Conservation (phyloP, 345 rosid genomes). For the Cardiospermum halicacabum region DNA sequence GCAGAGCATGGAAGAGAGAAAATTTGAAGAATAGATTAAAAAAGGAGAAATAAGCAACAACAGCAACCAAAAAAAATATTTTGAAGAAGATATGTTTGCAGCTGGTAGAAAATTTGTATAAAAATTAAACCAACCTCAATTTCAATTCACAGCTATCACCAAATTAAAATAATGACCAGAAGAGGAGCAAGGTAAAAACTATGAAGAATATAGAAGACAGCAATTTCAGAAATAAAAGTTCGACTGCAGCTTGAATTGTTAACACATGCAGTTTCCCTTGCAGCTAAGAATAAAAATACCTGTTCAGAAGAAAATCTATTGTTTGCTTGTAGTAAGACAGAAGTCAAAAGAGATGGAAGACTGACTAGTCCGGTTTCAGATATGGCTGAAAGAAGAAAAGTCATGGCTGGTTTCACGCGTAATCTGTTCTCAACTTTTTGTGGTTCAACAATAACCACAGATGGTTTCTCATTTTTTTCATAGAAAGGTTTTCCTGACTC, state of each 20-base stretch:
- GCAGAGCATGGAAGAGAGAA: neutral
- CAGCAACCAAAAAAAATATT: neutral
- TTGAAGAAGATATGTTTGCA: neutral
- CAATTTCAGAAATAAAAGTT: neutral
- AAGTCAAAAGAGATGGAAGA: slow-evolving; percentile 71
- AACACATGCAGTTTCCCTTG: neutral
- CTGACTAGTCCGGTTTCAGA: slow-evolving; percentile 74
- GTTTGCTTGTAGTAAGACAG: slow-evolving; percentile 73
- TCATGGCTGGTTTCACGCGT: slow-evolving; percentile 39
- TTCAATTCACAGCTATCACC: neutral
- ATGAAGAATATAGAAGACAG: too few species aligned
- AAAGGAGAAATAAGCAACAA: neutral
- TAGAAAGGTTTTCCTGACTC: slow-evolving; percentile 21
- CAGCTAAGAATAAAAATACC: slow-evolving; percentile 31
- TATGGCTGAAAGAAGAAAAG: slow-evolving; percentile 57
- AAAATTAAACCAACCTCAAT: neutral
- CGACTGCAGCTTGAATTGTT: neutral
- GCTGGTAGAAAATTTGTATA: neutral
- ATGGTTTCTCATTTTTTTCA: slow-evolving; percentile 34
- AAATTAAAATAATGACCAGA: neutral
- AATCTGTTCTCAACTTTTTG: slow-evolving; percentile 19
- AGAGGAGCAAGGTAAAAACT: neutral
- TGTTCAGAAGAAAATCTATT: slow-evolving; percentile 57
- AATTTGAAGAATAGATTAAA: neutral
- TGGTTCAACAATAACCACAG: slow-evolving; percentile 18